These are phyloP conservation scores for Penicillium angulare DNA, from an alignment of 495 filamentous ascomycete genomes.

Conservation along the genomic window DNA sequence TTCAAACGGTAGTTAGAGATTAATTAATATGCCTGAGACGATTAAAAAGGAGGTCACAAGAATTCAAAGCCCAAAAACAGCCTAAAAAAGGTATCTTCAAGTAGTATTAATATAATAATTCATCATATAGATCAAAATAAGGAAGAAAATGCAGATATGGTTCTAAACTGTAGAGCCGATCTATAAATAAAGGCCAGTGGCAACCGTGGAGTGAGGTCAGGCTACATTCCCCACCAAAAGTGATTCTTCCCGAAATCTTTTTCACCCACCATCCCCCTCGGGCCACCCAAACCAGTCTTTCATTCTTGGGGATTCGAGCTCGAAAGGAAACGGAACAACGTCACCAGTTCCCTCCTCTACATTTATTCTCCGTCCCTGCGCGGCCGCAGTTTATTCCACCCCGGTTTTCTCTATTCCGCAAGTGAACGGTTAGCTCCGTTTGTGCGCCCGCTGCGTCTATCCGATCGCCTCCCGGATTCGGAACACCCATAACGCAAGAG, in stretches of 20 bases:
- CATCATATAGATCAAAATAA: no score
- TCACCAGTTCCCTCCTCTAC: constrained; percentile 10
- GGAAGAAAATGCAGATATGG: no score
- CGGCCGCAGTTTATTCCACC: no score
- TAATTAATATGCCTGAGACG: no score
- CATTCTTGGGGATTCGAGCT: constrained; percentile 22
- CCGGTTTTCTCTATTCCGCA: constrained; percentile 13
- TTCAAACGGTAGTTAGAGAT: no score
- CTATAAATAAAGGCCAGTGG: no score
- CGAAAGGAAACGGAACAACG: background rate
- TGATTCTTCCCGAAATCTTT: constrained; percentile 34
- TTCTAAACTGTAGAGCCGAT: no score
- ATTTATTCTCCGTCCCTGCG: constrained; percentile 12
- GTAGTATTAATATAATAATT: no score
- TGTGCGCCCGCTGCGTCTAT: constrained; percentile 25
- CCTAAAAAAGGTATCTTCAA: no score
- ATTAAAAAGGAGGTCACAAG: no score
- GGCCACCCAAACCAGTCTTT: constrained; percentile 20
- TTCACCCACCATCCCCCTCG: constrained; percentile 17
- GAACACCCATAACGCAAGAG: constrained; percentile 7
- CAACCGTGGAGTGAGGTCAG: constrained; percentile 24
- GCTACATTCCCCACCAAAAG: constrained; percentile 25
- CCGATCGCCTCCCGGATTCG: constrained; percentile 19
- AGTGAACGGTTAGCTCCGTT: constrained; percentile 36
- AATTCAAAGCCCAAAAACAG: no score